These are phyloP conservation scores for Tulasnella sp. DNA, from an alignment of 768 basidiomycete genomes.

Conservation along the genomic window DNA sequence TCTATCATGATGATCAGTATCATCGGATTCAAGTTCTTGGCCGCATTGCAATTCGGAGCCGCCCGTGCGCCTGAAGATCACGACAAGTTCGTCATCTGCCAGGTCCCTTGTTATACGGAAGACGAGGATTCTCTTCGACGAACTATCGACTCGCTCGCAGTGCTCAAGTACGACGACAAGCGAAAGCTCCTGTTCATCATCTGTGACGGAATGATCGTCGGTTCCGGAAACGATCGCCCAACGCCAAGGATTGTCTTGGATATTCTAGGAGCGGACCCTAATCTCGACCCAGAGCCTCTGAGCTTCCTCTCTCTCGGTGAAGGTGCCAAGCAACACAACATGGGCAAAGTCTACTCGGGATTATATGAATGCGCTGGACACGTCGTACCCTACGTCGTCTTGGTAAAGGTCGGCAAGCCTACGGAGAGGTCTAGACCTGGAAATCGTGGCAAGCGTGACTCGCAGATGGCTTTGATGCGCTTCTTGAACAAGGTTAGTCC, in stretches of 20 bases:
- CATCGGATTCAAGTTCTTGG: constrained; percentile 93
- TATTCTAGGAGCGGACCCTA: constrained; percentile 88
- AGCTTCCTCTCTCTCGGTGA: constrained; percentile 91
- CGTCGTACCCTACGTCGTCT: constrained; percentile 87
- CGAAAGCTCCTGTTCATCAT: constrained; percentile 87
- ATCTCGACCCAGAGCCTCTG: constrained; percentile 86
- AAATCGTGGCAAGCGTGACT: constrained; percentile 97
- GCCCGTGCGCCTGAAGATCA: constrained; percentile 82
- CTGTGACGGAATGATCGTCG: constrained; percentile 97
- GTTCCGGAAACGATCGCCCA: constrained; percentile 90
- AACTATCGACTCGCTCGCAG: constrained; percentile 90
- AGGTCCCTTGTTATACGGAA: constrained; percentile 98
- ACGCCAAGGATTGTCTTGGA: constrained; percentile 95
- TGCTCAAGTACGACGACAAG: constrained; percentile 96
- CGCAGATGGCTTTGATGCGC: constrained; percentile 92
- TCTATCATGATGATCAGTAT: constrained; percentile 88
- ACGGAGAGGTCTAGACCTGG: constrained; percentile 88
- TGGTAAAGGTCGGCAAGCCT: constrained; percentile 92
- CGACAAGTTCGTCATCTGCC: constrained; percentile 95
- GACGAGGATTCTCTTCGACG: constrained; percentile 72
- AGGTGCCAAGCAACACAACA: constrained; percentile 92
- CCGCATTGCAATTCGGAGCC: constrained; percentile 73
- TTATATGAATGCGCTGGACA: constrained; percentile 90
- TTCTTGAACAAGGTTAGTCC: constrained; percentile 83
- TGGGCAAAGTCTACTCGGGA: constrained; percentile 96